Base-by-base conservation (phyloP, 257 asterid genomes). In the Solanum chaucha region DNA sequence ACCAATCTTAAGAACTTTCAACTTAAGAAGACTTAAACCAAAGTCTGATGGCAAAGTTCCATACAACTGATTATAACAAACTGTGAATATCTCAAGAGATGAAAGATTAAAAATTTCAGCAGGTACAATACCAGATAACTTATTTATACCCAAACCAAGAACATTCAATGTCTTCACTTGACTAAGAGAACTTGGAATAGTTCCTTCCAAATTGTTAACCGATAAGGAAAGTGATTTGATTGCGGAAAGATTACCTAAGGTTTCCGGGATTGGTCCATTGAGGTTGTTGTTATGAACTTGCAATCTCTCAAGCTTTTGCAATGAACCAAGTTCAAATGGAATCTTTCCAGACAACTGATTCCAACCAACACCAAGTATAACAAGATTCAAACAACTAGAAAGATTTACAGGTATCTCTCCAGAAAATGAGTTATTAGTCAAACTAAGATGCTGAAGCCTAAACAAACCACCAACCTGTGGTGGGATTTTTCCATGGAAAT, bases 51-150 rank as follows among this genome's bases (percentile, higher is more conserved):
- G 85, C 13, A 86, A 81, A 55, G 51, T 74, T 14, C 88, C 88
- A 46, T 73, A 30, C 17, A 86, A 34, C 24, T 73, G 84, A 34
- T 86, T 86, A 44, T 19, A 17, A 28, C 28, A 36, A 26, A 73
- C 74, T 34, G 26, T 80, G 34, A 86, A 28, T 32, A 46, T 64
- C 30, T 48, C 41, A 34, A 86, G 74, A 74, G 84, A 86, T 46
- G 88, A 72, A 22, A 86, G 58, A 72, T 86, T 82, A 44, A 67
- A 87, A 59, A 87, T 30, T 11, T 26, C 41, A 58, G 48, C 74
- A 68, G 89, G 89, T n/a, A 87, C 13, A 19, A 30, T 17, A 38
- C 89, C 85, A 40, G 85, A 48, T 65, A 87, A 58, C 55, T 73
- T 40, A 58, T 87, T 87, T 34, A 26, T 13, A n/a, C 41, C 73